A percentile compares a stretch with the other conserved stretches of the same genome.
These are phyloP conservation scores for Gossypium mustelinum DNA, from an alignment of 345 rosid genomes.

Conservation along the genomic window DNA sequence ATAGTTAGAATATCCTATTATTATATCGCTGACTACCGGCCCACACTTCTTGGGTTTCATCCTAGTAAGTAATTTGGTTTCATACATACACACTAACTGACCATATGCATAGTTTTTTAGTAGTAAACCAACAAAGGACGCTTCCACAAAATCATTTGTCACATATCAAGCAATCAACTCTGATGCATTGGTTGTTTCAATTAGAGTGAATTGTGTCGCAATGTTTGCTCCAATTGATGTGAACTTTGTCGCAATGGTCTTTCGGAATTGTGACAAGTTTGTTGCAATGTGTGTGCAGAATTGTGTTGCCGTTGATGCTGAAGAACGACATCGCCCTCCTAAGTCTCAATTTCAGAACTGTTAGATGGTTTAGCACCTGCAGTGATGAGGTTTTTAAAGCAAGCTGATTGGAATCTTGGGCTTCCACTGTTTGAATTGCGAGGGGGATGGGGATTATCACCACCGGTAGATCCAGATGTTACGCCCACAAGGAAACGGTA, in stretches of 20 bases:
- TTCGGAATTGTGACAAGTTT: constrained; percentile 1
- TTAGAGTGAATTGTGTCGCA: constrained; percentile 14
- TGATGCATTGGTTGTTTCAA: constrained; percentile 2
- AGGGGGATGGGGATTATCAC: constrained; percentile 42
- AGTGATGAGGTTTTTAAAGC: constrained; percentile 77
- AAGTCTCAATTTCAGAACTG: constrained; percentile 32
- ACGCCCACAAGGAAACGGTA: constrained; percentile 78
- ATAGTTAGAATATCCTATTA: too few relatives aligned
- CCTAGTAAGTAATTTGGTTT: too few relatives aligned
- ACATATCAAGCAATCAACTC: constrained; percentile 17
- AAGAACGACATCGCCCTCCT: constrained; percentile 27
- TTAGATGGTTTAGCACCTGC: constrained; percentile 61
- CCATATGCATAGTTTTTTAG: background rate
- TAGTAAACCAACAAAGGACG: background rate
- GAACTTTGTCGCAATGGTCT: background rate
- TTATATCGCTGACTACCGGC: too few relatives aligned
- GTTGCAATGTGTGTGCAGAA: constrained; percentile 5
- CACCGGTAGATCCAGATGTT: constrained; percentile 30
- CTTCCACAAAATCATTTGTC: background rate
- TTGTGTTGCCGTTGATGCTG: constrained; percentile 25
- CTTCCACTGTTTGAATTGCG: constrained; percentile 51
- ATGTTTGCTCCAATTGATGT: background rate
- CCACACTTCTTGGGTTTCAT: too few relatives aligned
- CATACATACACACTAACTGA: too few relatives aligned
- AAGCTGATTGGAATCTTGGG: constrained; percentile 58